Base-by-base conservation (phyloP, 257 asterid genomes). In the Penstemon barbatus region DNA sequence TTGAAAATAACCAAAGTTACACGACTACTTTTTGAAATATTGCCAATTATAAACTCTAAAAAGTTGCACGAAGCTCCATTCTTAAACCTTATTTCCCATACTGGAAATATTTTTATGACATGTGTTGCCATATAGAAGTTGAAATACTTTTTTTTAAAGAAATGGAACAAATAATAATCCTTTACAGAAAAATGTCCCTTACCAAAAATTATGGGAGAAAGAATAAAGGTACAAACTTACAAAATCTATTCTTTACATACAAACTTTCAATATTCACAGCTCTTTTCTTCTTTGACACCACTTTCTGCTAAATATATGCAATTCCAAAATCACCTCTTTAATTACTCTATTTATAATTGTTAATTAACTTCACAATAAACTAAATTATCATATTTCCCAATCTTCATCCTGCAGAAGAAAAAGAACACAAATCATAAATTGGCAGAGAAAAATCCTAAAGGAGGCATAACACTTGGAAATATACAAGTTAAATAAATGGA, bases 221-320 rank as follows among this genome's bases (percentile, higher is more conserved):
- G 10, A 41, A 57, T 33, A 37, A 61, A 57, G 7, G 37, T 69
- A 59, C 41, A 54, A 73, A 54, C 33, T 49, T 33, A 68, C 41
- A 54, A 71, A 57, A 66, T 68, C 71, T 72, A 72, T 46, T 40
- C 52, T 71, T 41, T 65, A 50, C 64, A 70, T 53, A 66, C 74
- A 57, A 46, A 43, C 42, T 54, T 57, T 51, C 71, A 50, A 50
- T 38, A 57, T 57, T 53, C 70, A 63, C 72, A 58, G 50, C 33
- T 25, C 33, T 56, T 63, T 55, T 74, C 73, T 13, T 63, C 25
- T 25, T 15, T 61, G 19, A 36, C 77, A 66, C 51, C 69, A 66
- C 52, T 63, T 54, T 52, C 48, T 57, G 44, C 48, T 60, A 67
- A 71, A 25, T 25, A 25, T 1, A 25, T 25, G 33, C 33, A 25